These are phyloP conservation scores for Wallacemonas sp. DNA, from an alignment of 208 protist species.

Conservation along the genomic window DNA sequence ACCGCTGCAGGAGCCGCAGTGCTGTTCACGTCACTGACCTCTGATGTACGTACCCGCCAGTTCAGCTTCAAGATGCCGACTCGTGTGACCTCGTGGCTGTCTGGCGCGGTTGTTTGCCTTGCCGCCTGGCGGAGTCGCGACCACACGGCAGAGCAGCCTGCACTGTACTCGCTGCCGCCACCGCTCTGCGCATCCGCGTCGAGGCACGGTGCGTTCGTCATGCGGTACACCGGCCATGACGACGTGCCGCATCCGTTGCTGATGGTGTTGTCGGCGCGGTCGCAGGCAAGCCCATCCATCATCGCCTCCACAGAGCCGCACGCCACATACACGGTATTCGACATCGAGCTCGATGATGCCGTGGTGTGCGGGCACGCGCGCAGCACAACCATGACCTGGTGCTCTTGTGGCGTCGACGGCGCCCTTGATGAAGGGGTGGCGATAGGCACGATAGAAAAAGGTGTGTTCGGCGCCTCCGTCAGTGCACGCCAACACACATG, in stretches of 20 bases:
- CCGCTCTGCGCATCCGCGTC: background rate
- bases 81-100: too few species aligned
- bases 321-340: background rate
- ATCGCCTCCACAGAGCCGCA: background rate
- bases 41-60: too few species aligned
- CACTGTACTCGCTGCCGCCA: background rate
- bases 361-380: background rate
- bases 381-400: background rate
- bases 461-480: too few species aligned
- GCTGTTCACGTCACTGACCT: too few species aligned
- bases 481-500: background rate
- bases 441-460: slow-evolving; percentile 1
- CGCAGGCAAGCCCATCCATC: slow-evolving; percentile 1
- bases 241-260: too few species aligned
- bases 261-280: too few species aligned
- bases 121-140: too few species aligned
- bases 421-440: background rate
- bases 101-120: too few species aligned
- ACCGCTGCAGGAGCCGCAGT: too few species aligned
- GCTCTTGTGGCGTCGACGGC: background rate
- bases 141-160: background rate
- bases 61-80: too few species aligned
- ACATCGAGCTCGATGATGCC: background rate
- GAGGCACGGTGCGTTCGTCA: background rate
- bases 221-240: background rate